Evolutionary conservation across 2,329 filamentous ascomycete genomes (phyloP), one percentile per base, ranked within the genome.

Genomic region (Myriosclerotinia curreyana): DNA sequence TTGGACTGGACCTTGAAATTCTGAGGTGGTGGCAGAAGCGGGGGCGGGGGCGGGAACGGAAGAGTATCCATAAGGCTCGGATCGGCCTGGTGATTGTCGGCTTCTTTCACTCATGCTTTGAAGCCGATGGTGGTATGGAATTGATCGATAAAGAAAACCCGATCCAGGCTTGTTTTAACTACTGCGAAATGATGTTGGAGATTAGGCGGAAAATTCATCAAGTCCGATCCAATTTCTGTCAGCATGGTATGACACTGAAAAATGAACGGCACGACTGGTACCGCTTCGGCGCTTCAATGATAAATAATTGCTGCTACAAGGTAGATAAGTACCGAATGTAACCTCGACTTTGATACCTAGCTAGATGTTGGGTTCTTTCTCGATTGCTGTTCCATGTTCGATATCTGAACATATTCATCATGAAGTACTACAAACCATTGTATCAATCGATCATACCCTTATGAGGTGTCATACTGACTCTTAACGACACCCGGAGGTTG

Each of bases 191-290:
- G 42, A 48, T 22, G 17, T 56, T 31, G 42, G n/a, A n/a, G n/a
- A 58, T 36, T 28, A 34, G n/a, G 42, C 54, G 55, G 55, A 48
- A 2, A 50, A 50, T 31, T 46, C 46, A 22, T 14, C 52, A 59
- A 63, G 22, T 63, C 52, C 52, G 52, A 42, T 42, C 36, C 61
- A 63, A 50, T 63, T 28, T 59, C 61, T 42, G 46, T 34, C 31
- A 8, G 42, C 34, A 40, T 50, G 53, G 36, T 31, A 51, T 63
- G 11, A 50, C 36, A n/a, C n/a, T n/a, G 25, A 20, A 11, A 54
- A 20, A 48, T 31, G 48, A 36, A 48, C 28, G 42, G 28, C 54
- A 58, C 40, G 12, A 8, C 25, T 15, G 14, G 48, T 48, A 25
- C 20, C 20, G 25, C 25, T 36, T 22, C 55, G 48, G 55, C 42